Base-by-base conservation (phyloP, 2,329 filamentous ascomycete genomes). In the Calycina herbarum region DNA sequence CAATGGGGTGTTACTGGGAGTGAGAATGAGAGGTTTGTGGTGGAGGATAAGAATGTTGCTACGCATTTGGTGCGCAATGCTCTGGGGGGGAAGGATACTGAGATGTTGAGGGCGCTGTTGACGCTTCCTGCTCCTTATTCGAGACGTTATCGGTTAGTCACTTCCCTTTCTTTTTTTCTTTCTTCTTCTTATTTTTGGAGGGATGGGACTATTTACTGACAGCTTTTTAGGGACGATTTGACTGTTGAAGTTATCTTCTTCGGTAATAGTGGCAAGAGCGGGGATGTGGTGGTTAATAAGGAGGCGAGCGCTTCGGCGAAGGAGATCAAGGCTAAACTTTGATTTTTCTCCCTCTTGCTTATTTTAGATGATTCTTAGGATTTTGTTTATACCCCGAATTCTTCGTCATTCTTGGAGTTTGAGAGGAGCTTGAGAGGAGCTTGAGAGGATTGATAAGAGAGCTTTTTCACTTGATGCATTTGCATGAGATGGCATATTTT, bases 211-310 rank as follows among this genome's bases (percentile, higher is more conserved):
- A 62, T 65, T 40, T 20, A 42, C 67, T 71, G 59, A 71, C 51
- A 61, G 17, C 33, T 61, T 11, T 62, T 71, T 67, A 94, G 93
- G 71, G 95, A 99, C 76, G 95, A 99, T 76, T 81, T 99, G 69
- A 99, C 95, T 0, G 94, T 99, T 17, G 93, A 99, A 78, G 95
- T 99, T 67, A 96, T 99, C 75, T 99, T 99, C 84, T 99, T 99
- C 74, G 95, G 95, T 67, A 87, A 96, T 72, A 87, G 89, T 42
- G 82, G 89, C 62, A 89, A 89, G 76, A 90, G 85, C 35, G 93
- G 94, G 42, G 89, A 90, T 69, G 90, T 98, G 5, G 86, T 89
- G 5, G 78, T 96, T 65, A 99, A 98, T 78, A 83, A 89, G 69
- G 94, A 97, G 74, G 95, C 95, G 1, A 96, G 89, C 67, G 92